Percentiles rank a stretch among this genome's conserved stretches.
phyloP scores from a whole-genome alignment of 768 basidiomycete species.

The Coprinopsis cinerea region DNA sequence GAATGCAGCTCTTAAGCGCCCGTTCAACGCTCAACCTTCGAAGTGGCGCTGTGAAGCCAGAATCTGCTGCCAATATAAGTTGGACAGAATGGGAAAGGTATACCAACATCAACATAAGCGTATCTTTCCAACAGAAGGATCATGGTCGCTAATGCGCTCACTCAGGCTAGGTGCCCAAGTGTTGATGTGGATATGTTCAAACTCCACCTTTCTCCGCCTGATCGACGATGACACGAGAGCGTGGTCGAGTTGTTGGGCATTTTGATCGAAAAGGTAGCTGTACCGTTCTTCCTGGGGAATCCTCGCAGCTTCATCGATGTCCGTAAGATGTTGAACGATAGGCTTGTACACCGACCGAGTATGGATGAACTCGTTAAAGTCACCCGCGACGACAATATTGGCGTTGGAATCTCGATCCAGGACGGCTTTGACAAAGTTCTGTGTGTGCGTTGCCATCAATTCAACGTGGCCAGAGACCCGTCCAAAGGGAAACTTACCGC shows the following conservation, averaged over 20 bases:
- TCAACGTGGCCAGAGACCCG: neutral
- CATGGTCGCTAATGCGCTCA: slow-evolving; percentile 50
- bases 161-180: slow-evolving; percentile 42
- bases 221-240: slow-evolving; percentile 46
- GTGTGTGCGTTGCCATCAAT: slow-evolving; percentile 4
- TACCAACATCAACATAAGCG: no score
- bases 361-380: slow-evolving; percentile 57
- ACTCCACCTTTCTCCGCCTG: slow-evolving; percentile 31
- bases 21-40: no score
- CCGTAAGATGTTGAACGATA: slow-evolving; percentile 33
- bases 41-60: no score
- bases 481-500: slow-evolving; percentile 32
- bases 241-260: slow-evolving; percentile 56
- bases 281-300: slow-evolving; percentile 48
- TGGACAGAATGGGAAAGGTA: no score
- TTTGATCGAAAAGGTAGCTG: slow-evolving; percentile 57
- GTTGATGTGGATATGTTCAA: slow-evolving; percentile 59
- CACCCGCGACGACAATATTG: slow-evolving; percentile 50
- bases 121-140: slow-evolving; percentile 54
- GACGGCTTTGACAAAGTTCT: slow-evolving; percentile 46
- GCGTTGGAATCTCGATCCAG: slow-evolving; percentile 36
- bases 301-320: slow-evolving; percentile 46
- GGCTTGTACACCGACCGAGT: slow-evolving; percentile 46
- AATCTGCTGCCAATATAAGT: no score
- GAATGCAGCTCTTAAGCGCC: no score